phyloP scores from a whole-genome alignment of 768 basidiomycete species.

The Rhodotorula graminis region DNA sequence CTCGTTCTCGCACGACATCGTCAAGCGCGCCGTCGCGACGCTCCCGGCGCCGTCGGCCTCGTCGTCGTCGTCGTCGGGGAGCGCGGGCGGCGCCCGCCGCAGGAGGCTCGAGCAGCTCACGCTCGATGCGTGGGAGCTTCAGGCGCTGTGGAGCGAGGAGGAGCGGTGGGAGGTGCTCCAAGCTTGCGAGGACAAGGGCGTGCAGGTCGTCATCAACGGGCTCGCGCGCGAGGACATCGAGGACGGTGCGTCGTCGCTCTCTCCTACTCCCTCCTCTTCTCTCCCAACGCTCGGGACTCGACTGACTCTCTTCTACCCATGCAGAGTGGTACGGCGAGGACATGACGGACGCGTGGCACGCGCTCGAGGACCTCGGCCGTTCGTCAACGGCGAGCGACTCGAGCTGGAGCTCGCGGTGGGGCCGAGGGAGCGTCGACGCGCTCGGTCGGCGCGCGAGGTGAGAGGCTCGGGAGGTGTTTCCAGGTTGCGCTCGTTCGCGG shows the following conservation, averaged over 20 bases:
- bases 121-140: constrained; percentile 12
- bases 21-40: not conserved
- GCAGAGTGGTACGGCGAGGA: constrained; percentile 17
- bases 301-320: not conserved
- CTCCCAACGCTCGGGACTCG: rapidly evolving
- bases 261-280: not conserved
- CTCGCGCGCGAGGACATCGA: constrained; percentile 10
- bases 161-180: not conserved
- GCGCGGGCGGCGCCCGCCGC: too few species aligned
- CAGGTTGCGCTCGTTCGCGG: too few species aligned
- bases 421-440: too few species aligned
- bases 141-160: not conserved
- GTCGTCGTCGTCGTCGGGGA: too few species aligned
- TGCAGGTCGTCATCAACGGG: constrained; percentile 1
- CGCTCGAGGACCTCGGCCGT: not conserved
- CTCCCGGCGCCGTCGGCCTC: not conserved
- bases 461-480: too few species aligned
- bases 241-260: constrained; percentile 3
- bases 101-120: not conserved
- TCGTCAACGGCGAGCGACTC: too few species aligned
- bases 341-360: not conserved
- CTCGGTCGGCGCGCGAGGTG: too few species aligned
- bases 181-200: not conserved
- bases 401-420: too few species aligned
- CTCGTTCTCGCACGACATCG: not conserved